These are phyloP conservation scores for Arachis monticola DNA, from an alignment of 331 rosid species.

Conservation along the genomic window DNA sequence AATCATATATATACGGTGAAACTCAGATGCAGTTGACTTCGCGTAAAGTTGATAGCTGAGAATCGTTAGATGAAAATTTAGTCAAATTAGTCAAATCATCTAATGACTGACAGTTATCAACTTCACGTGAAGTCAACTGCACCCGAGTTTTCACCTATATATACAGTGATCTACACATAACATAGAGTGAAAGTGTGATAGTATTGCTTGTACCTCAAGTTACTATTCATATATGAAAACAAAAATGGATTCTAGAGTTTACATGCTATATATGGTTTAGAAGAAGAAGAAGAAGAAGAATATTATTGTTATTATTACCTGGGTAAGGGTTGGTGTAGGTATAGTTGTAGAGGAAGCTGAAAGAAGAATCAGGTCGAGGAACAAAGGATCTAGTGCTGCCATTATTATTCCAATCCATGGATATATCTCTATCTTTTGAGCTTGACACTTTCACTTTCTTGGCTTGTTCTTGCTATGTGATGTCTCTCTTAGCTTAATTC, in stretches of 20 bases:
- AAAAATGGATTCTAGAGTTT: slow-evolving; percentile 1
- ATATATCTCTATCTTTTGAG: too few species aligned
- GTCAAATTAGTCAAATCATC: too few species aligned
- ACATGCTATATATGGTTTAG: slow-evolving; percentile 1
- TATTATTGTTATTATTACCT: slow-evolving; percentile 39
- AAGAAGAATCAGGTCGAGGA: slow-evolving; percentile 81
- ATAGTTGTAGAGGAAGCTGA: slow-evolving; percentile 83
- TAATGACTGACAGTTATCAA: too few species aligned
- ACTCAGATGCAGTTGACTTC: too few species aligned
- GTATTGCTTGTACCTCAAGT: slow-evolving; percentile 38
- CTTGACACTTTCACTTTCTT: slow-evolving; percentile 45
- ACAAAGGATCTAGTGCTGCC: slow-evolving; percentile 66
- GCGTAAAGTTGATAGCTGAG: too few species aligned
- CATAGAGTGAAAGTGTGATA: neutral
- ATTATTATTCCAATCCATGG: slow-evolving; percentile 72
- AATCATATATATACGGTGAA: too few species aligned
- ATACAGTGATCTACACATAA: too few species aligned
- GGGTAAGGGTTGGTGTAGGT: slow-evolving; percentile 61
- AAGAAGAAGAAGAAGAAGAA: too few species aligned
- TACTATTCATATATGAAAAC: slow-evolving; percentile 23
- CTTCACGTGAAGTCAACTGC: too few species aligned
- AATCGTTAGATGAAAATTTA: too few species aligned
- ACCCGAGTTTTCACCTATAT: too few species aligned
- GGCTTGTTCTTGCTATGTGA: neutral
- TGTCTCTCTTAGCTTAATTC: too few species aligned